phyloP scores from a whole-genome alignment of 208 protist genomes.

The Crithidia expoeki region DNA sequence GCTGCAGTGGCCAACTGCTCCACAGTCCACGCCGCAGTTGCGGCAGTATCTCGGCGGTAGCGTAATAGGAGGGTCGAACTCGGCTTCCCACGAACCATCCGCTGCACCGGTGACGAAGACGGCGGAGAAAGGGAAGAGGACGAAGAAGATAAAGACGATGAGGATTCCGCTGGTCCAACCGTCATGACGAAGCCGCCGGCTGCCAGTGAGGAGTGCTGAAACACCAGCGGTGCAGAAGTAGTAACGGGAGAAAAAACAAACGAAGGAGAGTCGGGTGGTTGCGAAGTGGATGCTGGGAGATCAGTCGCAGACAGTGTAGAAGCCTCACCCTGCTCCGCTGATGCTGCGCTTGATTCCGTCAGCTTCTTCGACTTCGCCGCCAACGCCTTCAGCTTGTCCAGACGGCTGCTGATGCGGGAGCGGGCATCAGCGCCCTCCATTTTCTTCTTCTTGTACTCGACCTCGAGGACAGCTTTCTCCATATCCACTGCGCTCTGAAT shows the following conservation, averaged over 20 bases:
- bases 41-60: conserved; percentile 32
- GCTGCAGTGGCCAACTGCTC: conserved; percentile 21
- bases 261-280: background rate
- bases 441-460: conserved; percentile 56
- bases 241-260: background rate
- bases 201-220: conserved; percentile 59
- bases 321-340: background rate
- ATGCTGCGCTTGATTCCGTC: background rate
- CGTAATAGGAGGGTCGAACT: conserved; percentile 82
- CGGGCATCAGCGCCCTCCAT: conserved; percentile 65
- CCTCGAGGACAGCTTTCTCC: conserved; percentile 65
- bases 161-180: background rate
- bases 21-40: background rate
- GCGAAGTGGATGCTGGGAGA: background rate
- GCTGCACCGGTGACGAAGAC: conserved; percentile 1
- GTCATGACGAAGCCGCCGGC: conserved; percentile 78
- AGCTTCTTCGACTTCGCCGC: conserved; percentile 15
- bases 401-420: conserved; percentile 56
- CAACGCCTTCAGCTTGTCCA: conserved; percentile 61
- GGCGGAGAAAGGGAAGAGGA: background rate
- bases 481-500: conserved; percentile 70
- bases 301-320: background rate
- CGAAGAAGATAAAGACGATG: background rate
- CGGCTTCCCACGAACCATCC: conserved; percentile 53
- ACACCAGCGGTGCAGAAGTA: conserved; percentile 56